A percentile compares a stretch with the other conserved stretches of the same genome.
These are phyloP conservation scores for Trichoderma brevicompactum DNA, from an alignment of 2,329 filamentous ascomycete species.

Conservation along the genomic window DNA sequence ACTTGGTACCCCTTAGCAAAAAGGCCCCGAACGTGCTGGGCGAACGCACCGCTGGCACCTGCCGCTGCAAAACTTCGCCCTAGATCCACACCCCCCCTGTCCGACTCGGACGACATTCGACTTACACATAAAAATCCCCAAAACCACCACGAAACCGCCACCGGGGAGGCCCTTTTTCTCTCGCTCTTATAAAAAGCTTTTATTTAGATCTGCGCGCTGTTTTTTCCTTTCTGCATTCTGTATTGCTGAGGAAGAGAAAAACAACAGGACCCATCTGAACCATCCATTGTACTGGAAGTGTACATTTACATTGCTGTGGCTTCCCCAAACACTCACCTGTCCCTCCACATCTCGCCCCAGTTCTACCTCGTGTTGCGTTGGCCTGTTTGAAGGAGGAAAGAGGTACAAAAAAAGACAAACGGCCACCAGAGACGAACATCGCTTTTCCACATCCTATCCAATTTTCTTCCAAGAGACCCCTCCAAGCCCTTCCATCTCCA, in stretches of 20 bases:
- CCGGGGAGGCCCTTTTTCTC: conserved; percentile 4
- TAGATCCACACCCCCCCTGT: conserved; percentile 26
- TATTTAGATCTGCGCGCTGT: not conserved
- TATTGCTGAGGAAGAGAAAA: not conserved
- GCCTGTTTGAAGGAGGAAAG: not conserved
- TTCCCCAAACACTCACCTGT: not conserved
- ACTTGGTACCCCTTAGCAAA: not conserved
- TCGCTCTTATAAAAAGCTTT: not conserved
- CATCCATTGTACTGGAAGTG: not conserved
- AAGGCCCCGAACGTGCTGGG: conserved; percentile 4
- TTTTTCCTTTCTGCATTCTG: conserved; percentile 2
- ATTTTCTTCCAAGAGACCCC: not conserved
- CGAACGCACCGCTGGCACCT: too few relatives aligned
- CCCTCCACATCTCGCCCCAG: not conserved
- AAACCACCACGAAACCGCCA: conserved; percentile 27
- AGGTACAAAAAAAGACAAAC: too few relatives aligned
- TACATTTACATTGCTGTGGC: not conserved
- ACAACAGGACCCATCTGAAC: not conserved
- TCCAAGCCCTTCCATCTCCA: conserved; percentile 25
- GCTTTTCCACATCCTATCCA: not conserved
- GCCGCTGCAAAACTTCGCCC: conserved; percentile 5
- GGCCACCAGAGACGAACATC: too few relatives aligned
- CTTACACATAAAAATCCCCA: conserved; percentile 29
- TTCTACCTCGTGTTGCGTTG: not conserved
- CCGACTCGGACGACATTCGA: conserved; percentile 24